Conservation (phyloP, 1,284 basidiomycete species). For the Austroboletus rostrupii region DNA sequence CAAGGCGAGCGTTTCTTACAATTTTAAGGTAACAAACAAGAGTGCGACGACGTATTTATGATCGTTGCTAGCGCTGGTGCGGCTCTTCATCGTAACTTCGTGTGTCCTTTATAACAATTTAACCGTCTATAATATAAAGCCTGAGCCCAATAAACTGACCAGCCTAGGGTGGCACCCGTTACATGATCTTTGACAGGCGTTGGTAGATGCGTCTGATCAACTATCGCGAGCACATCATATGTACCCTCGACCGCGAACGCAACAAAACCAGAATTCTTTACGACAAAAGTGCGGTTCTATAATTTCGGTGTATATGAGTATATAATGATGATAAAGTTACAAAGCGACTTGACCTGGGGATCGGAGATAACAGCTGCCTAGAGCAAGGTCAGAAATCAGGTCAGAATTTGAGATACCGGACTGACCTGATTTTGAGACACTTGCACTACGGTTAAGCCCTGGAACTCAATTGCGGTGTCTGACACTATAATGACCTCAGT, state of each 20-base stretch:
- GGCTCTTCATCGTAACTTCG: constrained; percentile 71
- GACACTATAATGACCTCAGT: constrained; percentile 46
- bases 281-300: constrained; percentile 72
- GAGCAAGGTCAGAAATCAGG: constrained; percentile 3
- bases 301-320: constrained; percentile 2
- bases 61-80: constrained; percentile 38
- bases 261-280: constrained; percentile 74
- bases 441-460: constrained; percentile 73
- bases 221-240: constrained; percentile 71
- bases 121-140: not conserved
- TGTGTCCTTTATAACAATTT: constrained; percentile 42
- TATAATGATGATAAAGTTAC: not conserved
- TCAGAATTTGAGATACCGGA: not conserved
- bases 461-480: constrained; percentile 73
- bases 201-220: constrained; percentile 75
- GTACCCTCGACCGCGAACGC: constrained; percentile 70
- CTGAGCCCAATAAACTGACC: constrained; percentile 25
- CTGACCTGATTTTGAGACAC: constrained; percentile 69
- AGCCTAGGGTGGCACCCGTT: constrained; percentile 58
- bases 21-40: constrained; percentile 47
- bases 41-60: constrained; percentile 71
- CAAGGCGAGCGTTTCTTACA: not conserved
- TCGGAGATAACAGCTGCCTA: constrained; percentile 74
- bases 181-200: constrained; percentile 56
- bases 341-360: constrained; percentile 44